A percentile compares a stretch with the other conserved stretches of the same genome.
Conservation (phyloP, 129 eudicot genomes). For the Rutidosis leptorrhynchoides region DNA sequence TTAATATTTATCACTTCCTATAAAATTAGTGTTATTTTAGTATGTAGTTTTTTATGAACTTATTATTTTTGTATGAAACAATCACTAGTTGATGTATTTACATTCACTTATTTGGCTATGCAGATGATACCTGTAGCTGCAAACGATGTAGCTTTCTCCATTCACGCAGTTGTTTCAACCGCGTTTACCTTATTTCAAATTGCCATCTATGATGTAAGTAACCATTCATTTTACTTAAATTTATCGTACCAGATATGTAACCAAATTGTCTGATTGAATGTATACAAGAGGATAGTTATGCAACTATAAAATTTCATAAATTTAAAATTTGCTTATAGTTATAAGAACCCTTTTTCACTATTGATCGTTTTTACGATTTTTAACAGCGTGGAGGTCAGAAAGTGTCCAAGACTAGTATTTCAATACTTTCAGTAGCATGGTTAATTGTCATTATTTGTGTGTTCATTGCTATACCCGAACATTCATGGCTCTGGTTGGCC, state of each 20-base stretch:
- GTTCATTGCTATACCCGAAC: conserved; percentile 66
- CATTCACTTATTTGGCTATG: conserved; percentile 19
- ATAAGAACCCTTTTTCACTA: neutral
- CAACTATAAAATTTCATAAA: neutral
- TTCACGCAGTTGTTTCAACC: conserved; percentile 81
- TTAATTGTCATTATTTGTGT: conserved; percentile 63
- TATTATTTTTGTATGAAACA: too few relatives aligned
- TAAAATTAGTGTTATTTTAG: neutral
- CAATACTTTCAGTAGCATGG: conserved; percentile 68
- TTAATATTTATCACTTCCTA: neutral
- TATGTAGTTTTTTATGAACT: neutral
- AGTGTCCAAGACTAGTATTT: conserved; percentile 60
- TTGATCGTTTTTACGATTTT: neutral
- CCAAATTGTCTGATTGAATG: neutral
- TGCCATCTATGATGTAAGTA: conserved; percentile 78
- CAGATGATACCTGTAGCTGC: conserved; percentile 98
- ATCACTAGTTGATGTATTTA: conserved; percentile 2
- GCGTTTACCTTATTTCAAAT: conserved; percentile 83
- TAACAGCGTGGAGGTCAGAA: conserved; percentile 83
- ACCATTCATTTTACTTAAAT: neutral
- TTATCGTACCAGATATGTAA: neutral
- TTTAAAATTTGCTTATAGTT: neutral
- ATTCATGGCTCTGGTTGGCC: conserved; percentile 90
- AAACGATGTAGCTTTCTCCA: conserved; percentile 96
- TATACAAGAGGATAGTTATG: neutral